phyloP scores from a whole-genome alignment of 768 basidiomycete species.

The Cyclocybe aegerita region DNA sequence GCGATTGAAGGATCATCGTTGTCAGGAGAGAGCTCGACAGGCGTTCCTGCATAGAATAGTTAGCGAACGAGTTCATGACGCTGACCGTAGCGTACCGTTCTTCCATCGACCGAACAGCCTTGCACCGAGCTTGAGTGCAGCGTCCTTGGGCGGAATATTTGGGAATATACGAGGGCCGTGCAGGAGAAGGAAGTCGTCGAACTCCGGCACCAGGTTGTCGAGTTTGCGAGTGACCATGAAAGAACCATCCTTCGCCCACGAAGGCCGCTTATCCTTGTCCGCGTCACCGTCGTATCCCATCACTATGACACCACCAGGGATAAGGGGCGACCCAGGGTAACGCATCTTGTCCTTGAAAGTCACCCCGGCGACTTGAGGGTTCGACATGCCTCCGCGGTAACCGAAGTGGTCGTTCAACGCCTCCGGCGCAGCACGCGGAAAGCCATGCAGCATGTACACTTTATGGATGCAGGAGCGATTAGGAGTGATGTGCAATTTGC shows the following conservation, averaged over 20 bases:
- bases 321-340: no score
- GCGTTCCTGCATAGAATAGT: constrained; percentile 23
- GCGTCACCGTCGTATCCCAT: constrained; percentile 34
- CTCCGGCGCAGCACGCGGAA: no score
- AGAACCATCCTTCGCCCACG: constrained; percentile 32
- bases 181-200: constrained; percentile 17
- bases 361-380: no score
- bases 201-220: constrained; percentile 28
- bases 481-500: no score
- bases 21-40: constrained; percentile 25
- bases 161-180: constrained; percentile 1
- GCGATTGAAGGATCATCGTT: constrained; percentile 20
- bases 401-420: no score
- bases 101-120: constrained; percentile 27
- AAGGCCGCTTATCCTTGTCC: constrained; percentile 19
- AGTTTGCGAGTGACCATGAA: constrained; percentile 35
- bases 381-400: no score
- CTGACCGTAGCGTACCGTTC: background rate
- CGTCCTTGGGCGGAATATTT: constrained; percentile 9
- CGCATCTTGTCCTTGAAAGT: no score
- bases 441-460: no score
- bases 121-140: constrained; percentile 25
- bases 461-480: no score
- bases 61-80: background rate
- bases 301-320: constrained; percentile 25